Percentiles rank a stretch among this genome's conserved stretches.
Conservation (phyloP, 2,329 filamentous ascomycete genomes). For the Sporothrix humicola region DNA sequence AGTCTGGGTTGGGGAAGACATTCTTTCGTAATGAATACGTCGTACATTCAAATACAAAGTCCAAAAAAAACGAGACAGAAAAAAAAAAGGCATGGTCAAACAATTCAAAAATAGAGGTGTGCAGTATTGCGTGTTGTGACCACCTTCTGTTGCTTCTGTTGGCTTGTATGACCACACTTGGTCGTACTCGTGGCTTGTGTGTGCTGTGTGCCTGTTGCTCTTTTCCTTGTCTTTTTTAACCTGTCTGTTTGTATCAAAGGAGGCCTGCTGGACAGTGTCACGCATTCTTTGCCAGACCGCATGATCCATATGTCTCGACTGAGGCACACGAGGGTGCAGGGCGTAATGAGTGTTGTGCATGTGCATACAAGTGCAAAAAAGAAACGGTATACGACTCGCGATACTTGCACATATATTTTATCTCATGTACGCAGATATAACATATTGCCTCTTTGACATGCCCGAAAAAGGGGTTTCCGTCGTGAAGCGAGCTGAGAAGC, state of each 20-base stretch:
- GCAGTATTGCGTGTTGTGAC: neutral
- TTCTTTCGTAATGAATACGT: neutral
- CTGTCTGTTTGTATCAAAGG: neutral
- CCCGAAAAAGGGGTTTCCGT: slow-evolving; percentile 20
- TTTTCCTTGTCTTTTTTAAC: neutral
- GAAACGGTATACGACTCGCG: too few relatives aligned
- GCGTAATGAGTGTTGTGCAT: slow-evolving; percentile 12
- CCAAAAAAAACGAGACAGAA: neutral
- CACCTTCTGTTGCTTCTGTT: neutral
- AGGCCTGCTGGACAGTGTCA: slow-evolving; percentile 16
- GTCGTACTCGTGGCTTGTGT: neutral
- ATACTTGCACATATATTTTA: neutral
- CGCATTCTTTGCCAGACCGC: neutral
- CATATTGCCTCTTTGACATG: slow-evolving; percentile 14
- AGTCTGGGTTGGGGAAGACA: slow-evolving; percentile 1
- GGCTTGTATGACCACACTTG: slow-evolving; percentile 17
- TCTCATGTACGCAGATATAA: neutral
- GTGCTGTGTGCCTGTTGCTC: neutral
- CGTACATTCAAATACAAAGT: neutral
- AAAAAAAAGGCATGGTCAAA: neutral
- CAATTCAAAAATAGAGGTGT: neutral
- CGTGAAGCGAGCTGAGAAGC: slow-evolving; percentile 24
- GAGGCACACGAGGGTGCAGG: slow-evolving; percentile 2
- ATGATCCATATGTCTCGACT: slow-evolving; percentile 1
- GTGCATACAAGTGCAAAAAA: neutral